A percentile compares a stretch with the other conserved stretches of the same genome.
phyloP scores from a whole-genome alignment of 345 rosid species.

The Chamaenerion angustifolium region DNA sequence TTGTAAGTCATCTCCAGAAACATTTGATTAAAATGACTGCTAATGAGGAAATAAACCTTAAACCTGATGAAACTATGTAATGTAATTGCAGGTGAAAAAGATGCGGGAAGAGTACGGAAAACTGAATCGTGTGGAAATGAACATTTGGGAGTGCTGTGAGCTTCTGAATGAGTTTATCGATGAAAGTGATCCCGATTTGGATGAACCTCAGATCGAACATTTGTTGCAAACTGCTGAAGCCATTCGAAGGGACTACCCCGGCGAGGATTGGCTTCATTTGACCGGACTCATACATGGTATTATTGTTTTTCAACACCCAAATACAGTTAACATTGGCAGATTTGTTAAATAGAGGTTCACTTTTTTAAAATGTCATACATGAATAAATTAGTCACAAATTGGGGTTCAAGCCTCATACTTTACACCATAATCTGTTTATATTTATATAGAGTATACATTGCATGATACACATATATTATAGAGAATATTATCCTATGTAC shows the following conservation, averaged over 20 bases:
- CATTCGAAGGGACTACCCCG: constrained; percentile 35
- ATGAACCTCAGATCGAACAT: constrained; percentile 49
- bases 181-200: constrained; percentile 49
- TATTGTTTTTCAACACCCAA: background rate
- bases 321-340: background rate
- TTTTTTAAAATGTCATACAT: too few relatives aligned
- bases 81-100: constrained; percentile 23
- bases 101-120: constrained; percentile 35
- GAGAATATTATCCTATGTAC: too few relatives aligned
- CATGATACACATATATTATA: too few relatives aligned
- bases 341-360: too few relatives aligned
- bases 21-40: background rate
- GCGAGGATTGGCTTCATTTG: constrained; percentile 49
- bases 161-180: constrained; percentile 34
- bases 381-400: too few relatives aligned
- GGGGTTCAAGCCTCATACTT: too few relatives aligned
- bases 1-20: constrained; percentile 18
- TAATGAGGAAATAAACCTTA: background rate
- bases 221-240: constrained; percentile 50
- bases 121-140: constrained; percentile 29
- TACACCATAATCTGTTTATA: too few relatives aligned
- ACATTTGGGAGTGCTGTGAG: constrained; percentile 59
- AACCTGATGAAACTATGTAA: background rate
- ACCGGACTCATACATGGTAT: constrained; percentile 53
- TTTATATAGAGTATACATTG: too few relatives aligned